phyloP scores from a whole-genome alignment of 148 eudicot genomes.

The Tetragonia tetragonoides region DNA sequence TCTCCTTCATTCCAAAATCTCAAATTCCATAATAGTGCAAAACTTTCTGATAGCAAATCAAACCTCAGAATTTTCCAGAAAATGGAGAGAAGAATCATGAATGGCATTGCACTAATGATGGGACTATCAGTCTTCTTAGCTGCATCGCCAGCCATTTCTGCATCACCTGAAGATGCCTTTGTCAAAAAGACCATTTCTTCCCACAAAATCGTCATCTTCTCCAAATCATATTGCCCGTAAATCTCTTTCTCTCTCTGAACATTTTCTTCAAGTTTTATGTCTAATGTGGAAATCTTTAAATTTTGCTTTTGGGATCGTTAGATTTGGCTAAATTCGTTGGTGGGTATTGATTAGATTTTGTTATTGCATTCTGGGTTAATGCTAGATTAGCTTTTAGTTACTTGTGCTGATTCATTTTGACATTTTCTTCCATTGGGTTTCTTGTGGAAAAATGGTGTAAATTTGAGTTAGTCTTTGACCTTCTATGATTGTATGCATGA shows the following conservation, averaged over 20 bases:
- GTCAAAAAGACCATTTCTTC: slow-evolving; percentile 68
- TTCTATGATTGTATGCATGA: no score
- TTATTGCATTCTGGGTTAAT: no score
- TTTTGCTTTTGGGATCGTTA: background rate
- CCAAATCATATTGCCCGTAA: slow-evolving; percentile 85
- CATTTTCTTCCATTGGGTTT: no score
- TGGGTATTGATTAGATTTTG: no score
- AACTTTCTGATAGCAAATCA: background rate
- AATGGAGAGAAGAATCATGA: slow-evolving; percentile 19
- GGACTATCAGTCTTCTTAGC: slow-evolving; percentile 11
- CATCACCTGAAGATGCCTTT: slow-evolving; percentile 40
- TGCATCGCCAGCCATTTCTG: slow-evolving; percentile 8
- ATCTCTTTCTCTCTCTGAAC: slow-evolving; percentile 13
- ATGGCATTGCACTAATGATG: background rate
- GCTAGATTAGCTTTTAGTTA: no score
- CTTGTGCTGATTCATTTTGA: no score
- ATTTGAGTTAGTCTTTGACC: no score
- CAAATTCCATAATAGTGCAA: no score
- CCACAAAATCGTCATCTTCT: slow-evolving; percentile 69
- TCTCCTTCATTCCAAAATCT: no score
- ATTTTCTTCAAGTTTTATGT: background rate
- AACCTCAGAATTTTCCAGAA: background rate
- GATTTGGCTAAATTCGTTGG: background rate
- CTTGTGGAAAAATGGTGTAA: no score
- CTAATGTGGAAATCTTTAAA: background rate